phyloP scores from a whole-genome alignment of 2,329 filamentous ascomycete genomes.

The Cryphonectria parasitica region DNA sequence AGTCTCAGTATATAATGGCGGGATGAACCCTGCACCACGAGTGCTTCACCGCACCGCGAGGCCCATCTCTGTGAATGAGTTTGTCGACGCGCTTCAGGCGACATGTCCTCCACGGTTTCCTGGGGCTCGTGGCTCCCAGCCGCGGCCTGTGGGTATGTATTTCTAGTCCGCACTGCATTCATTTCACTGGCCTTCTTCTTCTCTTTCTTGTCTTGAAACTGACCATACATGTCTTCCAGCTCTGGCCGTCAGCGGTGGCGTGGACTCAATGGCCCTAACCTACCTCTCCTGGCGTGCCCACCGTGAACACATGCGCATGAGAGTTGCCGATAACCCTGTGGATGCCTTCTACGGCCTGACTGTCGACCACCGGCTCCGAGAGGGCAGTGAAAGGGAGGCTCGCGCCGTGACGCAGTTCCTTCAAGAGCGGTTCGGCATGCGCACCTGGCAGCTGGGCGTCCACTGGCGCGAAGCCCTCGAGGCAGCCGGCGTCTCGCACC shows the following conservation, averaged over 20 bases:
- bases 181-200: neutral
- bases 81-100: conserved; percentile 54
- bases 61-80: conserved; percentile 46
- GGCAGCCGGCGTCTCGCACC: conserved; percentile 31
- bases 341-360: conserved; percentile 50
- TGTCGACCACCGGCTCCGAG: conserved; percentile 62
- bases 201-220: too few species aligned
- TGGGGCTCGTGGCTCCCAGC: conserved; percentile 38
- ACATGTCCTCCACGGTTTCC: conserved; percentile 56
- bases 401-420: conserved; percentile 46
- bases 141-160: conserved; percentile 49
- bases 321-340: conserved; percentile 51
- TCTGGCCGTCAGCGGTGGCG: conserved; percentile 87
- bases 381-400: conserved; percentile 57
- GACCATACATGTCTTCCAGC: conserved; percentile 45
- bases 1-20: conserved; percentile 37
- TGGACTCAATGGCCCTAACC: conserved; percentile 97
- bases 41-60: conserved; percentile 45
- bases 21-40: conserved; percentile 45
- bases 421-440: conserved; percentile 40
- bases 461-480: conserved; percentile 52
- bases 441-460: conserved; percentile 38
- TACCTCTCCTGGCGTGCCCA: conserved; percentile 64
- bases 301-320: conserved; percentile 39
- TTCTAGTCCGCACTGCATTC: neutral